phyloP scores from a whole-genome alignment of 306 rosid species.

The Aeschynomene evenia region DNA sequence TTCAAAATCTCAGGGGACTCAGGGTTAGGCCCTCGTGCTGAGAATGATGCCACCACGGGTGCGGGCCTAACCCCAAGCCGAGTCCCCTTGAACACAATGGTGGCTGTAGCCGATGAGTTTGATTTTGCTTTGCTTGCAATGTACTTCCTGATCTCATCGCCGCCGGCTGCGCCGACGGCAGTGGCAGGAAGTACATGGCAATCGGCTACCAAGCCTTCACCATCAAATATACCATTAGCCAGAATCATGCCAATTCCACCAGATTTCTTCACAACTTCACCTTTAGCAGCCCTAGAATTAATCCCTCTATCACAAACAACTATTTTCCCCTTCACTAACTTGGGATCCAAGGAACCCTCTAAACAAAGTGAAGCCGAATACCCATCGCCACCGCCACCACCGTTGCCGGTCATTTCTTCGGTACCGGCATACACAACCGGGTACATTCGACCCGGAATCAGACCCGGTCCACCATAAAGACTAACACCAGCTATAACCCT shows the following conservation, averaged over 20 bases:
- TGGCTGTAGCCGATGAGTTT: slow-evolving; percentile 42
- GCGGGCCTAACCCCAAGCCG: slow-evolving; percentile 77
- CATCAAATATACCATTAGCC: slow-evolving; percentile 82
- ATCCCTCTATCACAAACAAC: slow-evolving; percentile 88
- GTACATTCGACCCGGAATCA: slow-evolving; percentile 64
- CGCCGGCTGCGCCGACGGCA: slow-evolving; percentile 64
- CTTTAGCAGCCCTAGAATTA: slow-evolving; percentile 79
- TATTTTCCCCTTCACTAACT: slow-evolving; percentile 61
- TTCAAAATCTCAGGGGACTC: slow-evolving; percentile 79
- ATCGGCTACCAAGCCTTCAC: slow-evolving; percentile 91
- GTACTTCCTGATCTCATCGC: slow-evolving; percentile 66
- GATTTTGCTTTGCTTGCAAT: slow-evolving; percentile 40
- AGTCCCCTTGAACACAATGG: slow-evolving; percentile 72
- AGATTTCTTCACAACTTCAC: slow-evolving; percentile 74
- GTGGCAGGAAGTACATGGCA: slow-evolving; percentile 87
- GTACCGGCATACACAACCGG: slow-evolving; percentile 69
- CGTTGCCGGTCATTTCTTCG: slow-evolving; percentile 47
- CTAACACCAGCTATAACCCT: slow-evolving; percentile 55
- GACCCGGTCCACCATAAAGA: slow-evolving; percentile 74
- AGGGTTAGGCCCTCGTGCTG: slow-evolving; percentile 90
- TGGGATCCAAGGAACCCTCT: slow-evolving; percentile 71
- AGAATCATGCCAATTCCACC: slow-evolving; percentile 91
- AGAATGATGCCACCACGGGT: slow-evolving; percentile 86
- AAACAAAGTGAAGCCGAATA: slow-evolving; percentile 81
- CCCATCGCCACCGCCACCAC: slow-evolving; percentile 65